A percentile compares a stretch with the other conserved stretches of the same genome.
Conservation (phyloP, 768 basidiomycete genomes). For the Lactifluus pinguis region DNA sequence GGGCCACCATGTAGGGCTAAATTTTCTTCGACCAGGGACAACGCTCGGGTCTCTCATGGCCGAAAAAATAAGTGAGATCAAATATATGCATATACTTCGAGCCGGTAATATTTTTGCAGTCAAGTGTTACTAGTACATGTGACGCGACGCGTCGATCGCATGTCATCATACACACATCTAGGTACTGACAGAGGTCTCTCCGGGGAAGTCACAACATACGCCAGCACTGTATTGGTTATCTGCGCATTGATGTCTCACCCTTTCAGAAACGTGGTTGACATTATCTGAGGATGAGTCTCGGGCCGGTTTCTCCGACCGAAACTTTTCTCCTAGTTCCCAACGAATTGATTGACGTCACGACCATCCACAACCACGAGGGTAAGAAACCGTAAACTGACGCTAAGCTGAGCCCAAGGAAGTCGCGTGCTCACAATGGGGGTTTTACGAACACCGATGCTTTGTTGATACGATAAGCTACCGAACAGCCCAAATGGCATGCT, state of each 20-base stretch:
- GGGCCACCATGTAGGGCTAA: constrained; percentile 6
- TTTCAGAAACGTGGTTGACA: neutral
- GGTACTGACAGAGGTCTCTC: neutral
- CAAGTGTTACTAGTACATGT: neutral
- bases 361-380: neutral
- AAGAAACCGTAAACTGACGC: neutral
- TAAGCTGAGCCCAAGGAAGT: neutral
- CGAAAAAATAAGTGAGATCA: neutral
- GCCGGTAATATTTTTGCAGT: neutral
- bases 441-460: neutral
- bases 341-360: neutral
- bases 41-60: neutral
- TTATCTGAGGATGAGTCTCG: neutral
- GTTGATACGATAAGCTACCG: neutral
- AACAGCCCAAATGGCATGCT: neutral
- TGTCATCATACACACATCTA: neutral
- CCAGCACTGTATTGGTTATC: neutral
- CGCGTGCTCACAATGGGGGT: neutral
- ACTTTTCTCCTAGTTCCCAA: neutral
- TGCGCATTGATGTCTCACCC: neutral
- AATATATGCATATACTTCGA: neutral
- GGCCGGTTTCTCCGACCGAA: neutral
- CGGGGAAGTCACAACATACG: neutral
- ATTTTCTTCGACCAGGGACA: neutral
- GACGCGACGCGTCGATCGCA: neutral